Base-by-base conservation (phyloP, 345 rosid species). In the Salix arbutifolia region DNA sequence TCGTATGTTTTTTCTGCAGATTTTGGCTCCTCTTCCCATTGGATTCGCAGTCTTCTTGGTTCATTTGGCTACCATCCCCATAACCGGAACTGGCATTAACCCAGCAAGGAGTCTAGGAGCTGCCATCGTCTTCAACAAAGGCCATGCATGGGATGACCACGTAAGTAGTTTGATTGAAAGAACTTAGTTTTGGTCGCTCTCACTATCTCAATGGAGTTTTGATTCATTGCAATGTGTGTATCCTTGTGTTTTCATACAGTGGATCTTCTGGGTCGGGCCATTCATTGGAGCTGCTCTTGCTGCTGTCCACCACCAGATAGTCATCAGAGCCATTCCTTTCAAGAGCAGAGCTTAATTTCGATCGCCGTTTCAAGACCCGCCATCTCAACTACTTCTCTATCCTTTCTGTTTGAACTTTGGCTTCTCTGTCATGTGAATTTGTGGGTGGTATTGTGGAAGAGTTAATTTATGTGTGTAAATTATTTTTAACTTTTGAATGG, bases 61-160 rank as follows among this genome's bases (percentile, higher is more conserved):
- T 26, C 88, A 85, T 52, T 65, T 85, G 83, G 88, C 86, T 4
- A 85, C 88, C 83, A 85, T 85, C 23, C 83, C 83, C 74, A 80
- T 80, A n/a, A 80, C 83, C 2, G 83, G 83, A 66, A 80, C 83
- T 17, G 86, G 88, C 52, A 85, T 85, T 30, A 85, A 85, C 84
- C 88, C 88, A 0, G 88, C 88, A 7, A 78, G 88, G 86, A 85
- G 88, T 78, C 88, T 85, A 0, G 88, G 88, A 48, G 88, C 86
- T 19, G 88, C 88, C 77, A 80, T 85, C 79, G 73, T 85, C 81
- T 85, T 46, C 88, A 85, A 85, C 88, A 80, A 38, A 37, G 76
- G 74, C 48, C 69, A 65, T 23, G 86, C 88, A 3, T 85, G 88
- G 86, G 88, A 83, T 71, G 88, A 85, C 79, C 84, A 76, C 65